Conservation (phyloP, 2,329 filamentous ascomycete genomes). For the Xylariaceae sp. region DNA sequence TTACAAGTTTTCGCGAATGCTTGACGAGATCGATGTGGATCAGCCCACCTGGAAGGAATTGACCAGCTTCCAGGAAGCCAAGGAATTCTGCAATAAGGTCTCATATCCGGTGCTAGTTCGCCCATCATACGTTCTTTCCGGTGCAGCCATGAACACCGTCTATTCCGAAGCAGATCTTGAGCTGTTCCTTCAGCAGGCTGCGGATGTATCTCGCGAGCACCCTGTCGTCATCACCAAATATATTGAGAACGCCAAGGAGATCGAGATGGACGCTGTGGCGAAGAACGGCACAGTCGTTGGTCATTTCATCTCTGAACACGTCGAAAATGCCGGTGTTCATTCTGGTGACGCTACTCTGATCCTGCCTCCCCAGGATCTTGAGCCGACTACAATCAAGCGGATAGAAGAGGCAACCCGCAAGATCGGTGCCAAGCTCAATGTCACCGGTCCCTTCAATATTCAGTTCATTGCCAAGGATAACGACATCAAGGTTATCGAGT, state of each 20-base stretch:
- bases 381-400: slow-evolving; percentile 78
- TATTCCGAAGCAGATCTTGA: slow-evolving; percentile 93
- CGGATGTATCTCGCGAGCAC: slow-evolving; percentile 88
- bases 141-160: slow-evolving; percentile 98
- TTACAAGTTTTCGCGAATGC: slow-evolving; percentile 98
- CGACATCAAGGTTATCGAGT: slow-evolving; percentile 99
- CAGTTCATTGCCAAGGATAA: slow-evolving; percentile 99
- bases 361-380: slow-evolving; percentile 87
- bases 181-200: slow-evolving; percentile 83
- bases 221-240: slow-evolving; percentile 99
- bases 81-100: slow-evolving; percentile 80
- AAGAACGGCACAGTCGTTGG: slow-evolving; percentile 84
- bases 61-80: slow-evolving; percentile 89
- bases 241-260: slow-evolving; percentile 98
- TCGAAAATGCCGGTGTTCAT: slow-evolving; percentile 97
- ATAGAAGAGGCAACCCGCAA: slow-evolving; percentile 95
- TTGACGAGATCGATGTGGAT: slow-evolving; percentile 90
- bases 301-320: slow-evolving; percentile 97
- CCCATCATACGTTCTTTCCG: slow-evolving; percentile 93
- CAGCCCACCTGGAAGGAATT: slow-evolving; percentile 98
- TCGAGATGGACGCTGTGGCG: slow-evolving; percentile 98
- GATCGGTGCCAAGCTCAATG: slow-evolving; percentile 89
- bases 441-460: slow-evolving; percentile 97
- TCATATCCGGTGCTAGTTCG: slow-evolving; percentile 91
- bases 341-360: slow-evolving; percentile 97